phyloP scores from a whole-genome alignment of 352 stramenopile genomes.

The Pilasporangium apinafurcum region DNA sequence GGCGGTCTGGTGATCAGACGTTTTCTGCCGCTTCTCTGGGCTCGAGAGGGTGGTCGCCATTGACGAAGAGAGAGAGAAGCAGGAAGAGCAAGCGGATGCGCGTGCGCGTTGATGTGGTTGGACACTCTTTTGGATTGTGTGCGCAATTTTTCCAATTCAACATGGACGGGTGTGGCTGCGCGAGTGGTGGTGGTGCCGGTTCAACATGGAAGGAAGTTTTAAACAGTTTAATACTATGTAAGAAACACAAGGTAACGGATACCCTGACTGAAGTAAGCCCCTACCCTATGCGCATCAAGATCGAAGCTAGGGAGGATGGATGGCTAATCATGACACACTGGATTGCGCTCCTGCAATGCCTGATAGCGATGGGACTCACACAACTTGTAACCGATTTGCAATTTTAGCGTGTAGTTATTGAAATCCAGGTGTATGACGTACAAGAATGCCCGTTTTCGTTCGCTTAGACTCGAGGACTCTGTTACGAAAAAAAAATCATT shows the following conservation, averaged over 20 bases:
- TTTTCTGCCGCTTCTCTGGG: constrained; percentile 73
- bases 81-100: constrained; percentile 1
- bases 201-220: constrained; percentile 2
- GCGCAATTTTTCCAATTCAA: neutral
- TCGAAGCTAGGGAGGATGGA: too few species aligned
- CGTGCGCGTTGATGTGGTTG: neutral
- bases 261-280: too few species aligned
- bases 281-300: too few species aligned
- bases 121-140: constrained; percentile 8
- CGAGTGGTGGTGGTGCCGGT: neutral
- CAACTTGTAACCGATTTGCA: too few species aligned
- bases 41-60: neutral
- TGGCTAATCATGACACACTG: too few species aligned
- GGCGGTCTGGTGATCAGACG: constrained; percentile 10
- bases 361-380: too few species aligned
- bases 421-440: too few species aligned
- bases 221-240: neutral
- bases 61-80: neutral
- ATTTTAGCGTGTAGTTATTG: too few species aligned
- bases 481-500: too few species aligned
- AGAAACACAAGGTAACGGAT: neutral
- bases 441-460: too few species aligned
- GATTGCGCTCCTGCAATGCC: too few species aligned
- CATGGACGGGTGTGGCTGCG: neutral
- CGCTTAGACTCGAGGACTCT: too few species aligned